Evolutionary conservation across 192 early-diverging fungal genomes (phyloP).

Genomic region (Rhizoclosmatium globosum): DNA sequence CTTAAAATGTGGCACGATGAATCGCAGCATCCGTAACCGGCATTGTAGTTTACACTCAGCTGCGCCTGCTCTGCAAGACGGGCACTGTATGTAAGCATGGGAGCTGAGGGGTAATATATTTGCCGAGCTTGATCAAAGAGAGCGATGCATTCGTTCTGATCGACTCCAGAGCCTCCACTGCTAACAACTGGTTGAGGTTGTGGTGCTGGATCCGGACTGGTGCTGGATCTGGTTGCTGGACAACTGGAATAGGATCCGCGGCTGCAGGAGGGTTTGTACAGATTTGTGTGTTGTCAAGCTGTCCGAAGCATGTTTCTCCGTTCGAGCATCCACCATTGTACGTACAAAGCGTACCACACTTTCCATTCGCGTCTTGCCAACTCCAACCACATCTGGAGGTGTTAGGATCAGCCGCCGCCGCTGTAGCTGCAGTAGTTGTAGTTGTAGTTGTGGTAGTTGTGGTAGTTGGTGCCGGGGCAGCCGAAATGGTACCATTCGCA

Average conservation of each 20-base stretch:
- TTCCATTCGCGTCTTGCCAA: too few relatives aligned
- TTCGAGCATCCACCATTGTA: not conserved
- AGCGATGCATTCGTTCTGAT: slow-evolving; percentile 4
- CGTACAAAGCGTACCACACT: not conserved
- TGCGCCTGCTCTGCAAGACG: slow-evolving; percentile 7
- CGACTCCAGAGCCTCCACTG: not conserved
- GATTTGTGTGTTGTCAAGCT: not conserved
- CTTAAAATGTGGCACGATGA: slow-evolving; percentile 14
- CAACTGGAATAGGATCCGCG: too few relatives aligned
- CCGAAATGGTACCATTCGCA: not conserved
- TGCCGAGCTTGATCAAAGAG: slow-evolving; percentile 3
- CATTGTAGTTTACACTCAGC: slow-evolving; percentile 15
- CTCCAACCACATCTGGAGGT: too few relatives aligned
- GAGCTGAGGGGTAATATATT: not conserved
- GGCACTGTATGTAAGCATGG: not conserved
- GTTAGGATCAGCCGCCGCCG: not conserved
- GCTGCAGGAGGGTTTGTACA: not conserved
- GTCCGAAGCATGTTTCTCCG: not conserved
- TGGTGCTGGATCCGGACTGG: too few relatives aligned
- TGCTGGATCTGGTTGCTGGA: too few relatives aligned
- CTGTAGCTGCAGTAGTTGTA: not conserved
- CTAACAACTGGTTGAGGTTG: not conserved
- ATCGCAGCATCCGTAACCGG: slow-evolving; percentile 19
- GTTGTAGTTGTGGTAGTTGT: not conserved
- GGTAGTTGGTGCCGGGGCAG: not conserved